Evolutionary conservation across 768 basidiomycete species (phyloP), one percentile per base, ranked within the genome.

Genomic region (Lactarius deliciosus): DNA sequence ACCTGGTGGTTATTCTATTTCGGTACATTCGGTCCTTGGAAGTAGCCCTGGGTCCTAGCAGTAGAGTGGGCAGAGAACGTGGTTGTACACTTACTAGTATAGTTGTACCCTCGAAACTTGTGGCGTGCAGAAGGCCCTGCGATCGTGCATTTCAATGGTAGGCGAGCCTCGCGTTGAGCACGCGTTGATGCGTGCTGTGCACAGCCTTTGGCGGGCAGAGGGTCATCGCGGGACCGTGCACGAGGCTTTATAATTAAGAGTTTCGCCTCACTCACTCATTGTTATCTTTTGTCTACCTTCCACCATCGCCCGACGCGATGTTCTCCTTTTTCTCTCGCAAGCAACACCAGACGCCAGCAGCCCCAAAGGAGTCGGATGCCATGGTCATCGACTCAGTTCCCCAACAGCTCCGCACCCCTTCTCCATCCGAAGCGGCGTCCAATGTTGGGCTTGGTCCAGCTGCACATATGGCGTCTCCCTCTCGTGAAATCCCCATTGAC

Each of bases 361-460:
- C 57, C 57, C 41, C 63, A 6, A 59, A 60, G 18, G 38, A 45
- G 16, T 55, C 67, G 9, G 55, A 61, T 5, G 40, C 60, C 11
- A 66, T 66, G 43, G 55, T 36, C 43, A 55, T 66, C 60, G 67
- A 53, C 47, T 60, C 45, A 1, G 60, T 40, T 16, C 59, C 67
- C 13, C 64, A 54, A 28, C 83, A 84, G 72, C 78, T 83, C 13
- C 82, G 84, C 18, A 86, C 86, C 1, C 83, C 84, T 0, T 81
- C 85, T 0, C 82, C 86, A 0, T 85, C 85, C 20, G 73, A 80
- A 40, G 71, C 67, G 63, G 68, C 77, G 57, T 55, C 73, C 56
- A 71, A 74, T 38, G 68, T 40, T 16, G 38, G 18, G 2, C 61
- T 45, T 18, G 28, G 45, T n/a, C 40, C 54, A 11, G 54, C 50